phyloP scores from a whole-genome alignment of 352 stramenopile species.

The Phytophthora multivora region DNA sequence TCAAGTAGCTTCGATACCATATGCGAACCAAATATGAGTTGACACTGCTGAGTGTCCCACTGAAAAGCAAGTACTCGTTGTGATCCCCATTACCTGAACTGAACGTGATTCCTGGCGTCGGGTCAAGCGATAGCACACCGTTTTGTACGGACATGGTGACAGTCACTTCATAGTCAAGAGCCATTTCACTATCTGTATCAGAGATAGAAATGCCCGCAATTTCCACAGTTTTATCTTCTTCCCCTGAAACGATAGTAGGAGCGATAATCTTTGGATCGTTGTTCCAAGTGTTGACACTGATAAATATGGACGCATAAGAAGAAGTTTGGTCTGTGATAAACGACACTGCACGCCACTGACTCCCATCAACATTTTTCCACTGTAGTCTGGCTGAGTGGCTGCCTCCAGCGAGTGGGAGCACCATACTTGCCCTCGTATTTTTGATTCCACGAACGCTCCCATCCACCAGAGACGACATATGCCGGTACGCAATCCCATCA shows the following conservation, averaged over 20 bases:
- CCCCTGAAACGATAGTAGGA: constrained; percentile 37
- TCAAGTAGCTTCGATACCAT: constrained; percentile 64
- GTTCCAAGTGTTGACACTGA: constrained; percentile 71
- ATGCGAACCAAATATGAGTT: constrained; percentile 56
- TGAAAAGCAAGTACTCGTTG: constrained; percentile 72
- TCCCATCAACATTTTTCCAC: constrained; percentile 81
- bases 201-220: constrained; percentile 50
- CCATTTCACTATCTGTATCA: constrained; percentile 56
- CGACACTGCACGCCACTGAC: constrained; percentile 64
- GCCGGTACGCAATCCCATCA: constrained; percentile 69
- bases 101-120: constrained; percentile 69
- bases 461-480: constrained; percentile 72
- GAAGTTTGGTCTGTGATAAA: constrained; percentile 74
- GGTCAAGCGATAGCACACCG: constrained; percentile 54
- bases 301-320: constrained; percentile 72
- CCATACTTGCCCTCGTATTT: constrained; percentile 70
- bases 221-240: constrained; percentile 54
- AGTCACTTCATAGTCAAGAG: constrained; percentile 63
- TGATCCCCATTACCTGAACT: constrained; percentile 46
- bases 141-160: constrained; percentile 62
- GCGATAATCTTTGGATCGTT: constrained; percentile 64
- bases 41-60: constrained; percentile 58
- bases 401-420: constrained; percentile 55
- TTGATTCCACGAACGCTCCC: constrained; percentile 74
- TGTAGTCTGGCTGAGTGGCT: constrained; percentile 69